These are phyloP conservation scores for Phylloporus arenicola DNA, from an alignment of 768 basidiomycete species.

Conservation along the genomic window DNA sequence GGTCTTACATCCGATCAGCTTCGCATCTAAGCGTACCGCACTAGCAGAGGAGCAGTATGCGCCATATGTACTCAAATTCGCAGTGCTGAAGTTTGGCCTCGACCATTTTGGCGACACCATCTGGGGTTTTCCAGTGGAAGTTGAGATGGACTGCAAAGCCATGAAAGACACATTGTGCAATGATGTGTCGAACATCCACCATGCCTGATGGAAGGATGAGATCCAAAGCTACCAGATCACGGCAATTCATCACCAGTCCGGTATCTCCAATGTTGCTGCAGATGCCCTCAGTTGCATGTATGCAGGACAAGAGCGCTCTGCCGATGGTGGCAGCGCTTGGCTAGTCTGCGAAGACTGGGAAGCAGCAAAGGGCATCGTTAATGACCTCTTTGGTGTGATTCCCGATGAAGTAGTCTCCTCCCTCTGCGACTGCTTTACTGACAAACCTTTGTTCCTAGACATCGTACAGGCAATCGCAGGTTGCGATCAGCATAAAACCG, in stretches of 20 bases:
- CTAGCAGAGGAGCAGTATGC: constrained; percentile 27
- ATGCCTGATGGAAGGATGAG: not conserved
- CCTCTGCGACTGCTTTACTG: too few species aligned
- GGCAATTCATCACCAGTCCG: not conserved
- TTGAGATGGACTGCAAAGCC: not conserved
- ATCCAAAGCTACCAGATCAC: not conserved
- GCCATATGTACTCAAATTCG: constrained; percentile 34
- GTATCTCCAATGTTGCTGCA: not conserved
- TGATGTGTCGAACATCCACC: not conserved
- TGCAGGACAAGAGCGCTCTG: too few species aligned
- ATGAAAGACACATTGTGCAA: not conserved
- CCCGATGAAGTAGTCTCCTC: not conserved
- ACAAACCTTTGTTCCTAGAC: too few species aligned
- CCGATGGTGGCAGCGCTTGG: not conserved
- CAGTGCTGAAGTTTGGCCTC: constrained; percentile 30
- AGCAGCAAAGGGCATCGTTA: not conserved
- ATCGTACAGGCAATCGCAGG: too few species aligned
- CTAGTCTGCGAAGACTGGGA: not conserved
- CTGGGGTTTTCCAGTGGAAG: constrained; percentile 1
- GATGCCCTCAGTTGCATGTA: too few species aligned
- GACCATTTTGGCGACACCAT: constrained; percentile 31
- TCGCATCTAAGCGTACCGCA: constrained; percentile 32
- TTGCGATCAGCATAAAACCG: not conserved
- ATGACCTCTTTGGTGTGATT: not conserved
- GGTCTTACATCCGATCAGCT: constrained; percentile 8